phyloP scores from a whole-genome alignment of 2,329 filamentous ascomycete species.

The Claviceps fusiformis region DNA sequence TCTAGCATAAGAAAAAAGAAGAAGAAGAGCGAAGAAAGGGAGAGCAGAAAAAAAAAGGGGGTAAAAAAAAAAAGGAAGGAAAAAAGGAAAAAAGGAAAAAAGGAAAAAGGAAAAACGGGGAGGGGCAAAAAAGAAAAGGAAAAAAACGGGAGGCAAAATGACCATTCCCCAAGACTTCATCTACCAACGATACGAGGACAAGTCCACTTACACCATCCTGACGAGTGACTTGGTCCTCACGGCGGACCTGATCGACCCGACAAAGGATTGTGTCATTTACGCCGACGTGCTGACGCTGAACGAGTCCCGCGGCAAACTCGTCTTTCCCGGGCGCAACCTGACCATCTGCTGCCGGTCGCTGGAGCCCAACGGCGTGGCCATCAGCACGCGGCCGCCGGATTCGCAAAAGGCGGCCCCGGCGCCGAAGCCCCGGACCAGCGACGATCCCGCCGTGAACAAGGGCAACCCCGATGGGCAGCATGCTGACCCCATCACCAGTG shows the following conservation, averaged over 20 bases:
- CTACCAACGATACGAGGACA: not conserved
- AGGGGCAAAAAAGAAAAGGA: not conserved
- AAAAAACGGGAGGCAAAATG: not conserved
- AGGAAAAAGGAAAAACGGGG: too few relatives aligned
- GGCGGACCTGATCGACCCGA: not conserved
- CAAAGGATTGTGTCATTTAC: not conserved
- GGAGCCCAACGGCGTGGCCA: not conserved
- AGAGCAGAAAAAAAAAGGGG: too few relatives aligned
- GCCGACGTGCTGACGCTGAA: not conserved
- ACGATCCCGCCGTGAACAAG: not conserved
- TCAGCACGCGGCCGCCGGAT: not conserved
- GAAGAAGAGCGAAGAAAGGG: too few relatives aligned
- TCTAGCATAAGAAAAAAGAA: too few relatives aligned
- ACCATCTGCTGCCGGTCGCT: not conserved
- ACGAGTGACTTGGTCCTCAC: not conserved
- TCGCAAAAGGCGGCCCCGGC: not conserved
- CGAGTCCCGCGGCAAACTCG: not conserved
- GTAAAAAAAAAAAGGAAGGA: too few relatives aligned
- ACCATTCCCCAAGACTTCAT: not conserved
- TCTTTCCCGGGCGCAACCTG: not conserved
- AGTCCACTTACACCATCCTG: not conserved
- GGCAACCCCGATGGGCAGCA: not conserved
- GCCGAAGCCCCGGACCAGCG: not conserved
- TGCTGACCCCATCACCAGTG: not conserved
- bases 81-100: too few relatives aligned